phyloP scores from a whole-genome alignment of 495 filamentous ascomycete species.

The Xylaria nigripes region DNA sequence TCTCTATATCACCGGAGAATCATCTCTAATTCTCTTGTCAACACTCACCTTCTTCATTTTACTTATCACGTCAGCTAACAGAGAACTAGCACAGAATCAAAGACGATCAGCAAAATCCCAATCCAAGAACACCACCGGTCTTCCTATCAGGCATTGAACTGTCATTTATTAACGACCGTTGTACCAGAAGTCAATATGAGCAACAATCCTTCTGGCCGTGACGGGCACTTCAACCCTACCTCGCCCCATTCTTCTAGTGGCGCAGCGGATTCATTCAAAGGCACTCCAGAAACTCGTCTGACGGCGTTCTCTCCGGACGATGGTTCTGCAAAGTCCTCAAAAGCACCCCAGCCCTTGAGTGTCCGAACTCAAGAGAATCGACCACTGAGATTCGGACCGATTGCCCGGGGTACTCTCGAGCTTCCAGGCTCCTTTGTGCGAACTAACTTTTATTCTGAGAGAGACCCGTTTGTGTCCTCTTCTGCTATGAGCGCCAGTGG shows the following conservation, averaged over 20 bases:
- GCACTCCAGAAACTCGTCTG: slow-evolving; percentile 54
- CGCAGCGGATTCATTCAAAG: slow-evolving; percentile 46
- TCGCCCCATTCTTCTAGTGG: slow-evolving; percentile 54
- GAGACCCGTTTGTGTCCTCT: slow-evolving; percentile 37
- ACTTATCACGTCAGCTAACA: background rate
- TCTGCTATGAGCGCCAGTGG: slow-evolving; percentile 18
- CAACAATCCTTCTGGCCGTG: slow-evolving; percentile 21
- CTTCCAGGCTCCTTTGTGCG: slow-evolving; percentile 13
- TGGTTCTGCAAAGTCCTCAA: slow-evolving; percentile 28
- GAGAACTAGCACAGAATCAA: background rate
- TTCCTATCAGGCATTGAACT: background rate
- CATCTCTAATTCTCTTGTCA: background rate
- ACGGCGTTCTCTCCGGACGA: slow-evolving; percentile 60
- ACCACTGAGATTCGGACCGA: slow-evolving; percentile 14
- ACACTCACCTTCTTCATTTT: background rate
- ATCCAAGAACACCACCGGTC: background rate
- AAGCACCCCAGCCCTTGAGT: slow-evolving; percentile 20
- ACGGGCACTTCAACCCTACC: slow-evolving; percentile 34
- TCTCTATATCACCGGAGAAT: background rate
- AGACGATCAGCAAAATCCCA: no score
- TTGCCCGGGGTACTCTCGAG: slow-evolving; percentile 13
- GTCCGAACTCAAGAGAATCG: slow-evolving; percentile 13
- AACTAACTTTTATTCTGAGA: slow-evolving; percentile 20
- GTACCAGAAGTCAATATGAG: slow-evolving; percentile 16
- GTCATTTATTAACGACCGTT: background rate